These are phyloP conservation scores for Calonectria crousiana DNA, from an alignment of 2,329 filamentous ascomycete genomes.

Conservation along the genomic window DNA sequence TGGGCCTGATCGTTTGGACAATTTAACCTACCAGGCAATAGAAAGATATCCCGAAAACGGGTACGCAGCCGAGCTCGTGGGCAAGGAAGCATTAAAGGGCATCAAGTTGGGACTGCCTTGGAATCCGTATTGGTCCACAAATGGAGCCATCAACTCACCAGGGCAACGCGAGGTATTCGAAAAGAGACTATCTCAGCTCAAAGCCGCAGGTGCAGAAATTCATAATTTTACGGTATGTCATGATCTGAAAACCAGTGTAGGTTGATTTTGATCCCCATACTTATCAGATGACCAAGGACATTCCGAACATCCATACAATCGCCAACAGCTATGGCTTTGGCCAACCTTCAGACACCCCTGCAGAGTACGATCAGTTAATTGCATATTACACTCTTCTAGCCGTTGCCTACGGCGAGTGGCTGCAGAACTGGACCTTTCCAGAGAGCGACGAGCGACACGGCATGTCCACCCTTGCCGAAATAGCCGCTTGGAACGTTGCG, in stretches of 20 bases:
- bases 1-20: slow-evolving; percentile 16
- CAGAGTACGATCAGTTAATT: slow-evolving; percentile 23
- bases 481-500: slow-evolving; percentile 35
- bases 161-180: slow-evolving; percentile 12
- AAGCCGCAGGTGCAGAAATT: slow-evolving; percentile 21
- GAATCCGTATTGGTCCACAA: slow-evolving; percentile 25
- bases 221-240: slow-evolving; percentile 21
- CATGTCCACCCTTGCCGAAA: slow-evolving; percentile 30
- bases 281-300: background rate
- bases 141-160: slow-evolving; percentile 10
- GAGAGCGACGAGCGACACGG: slow-evolving; percentile 25
- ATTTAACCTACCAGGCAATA: slow-evolving; percentile 14
- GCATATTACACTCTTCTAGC: slow-evolving; percentile 33
- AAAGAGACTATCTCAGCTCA: background rate
- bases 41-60: background rate
- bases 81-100: slow-evolving; percentile 5
- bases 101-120: slow-evolving; percentile 23
- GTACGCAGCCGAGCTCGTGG: background rate
- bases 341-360: slow-evolving; percentile 20
- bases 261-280: background rate
- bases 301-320: slow-evolving; percentile 6
- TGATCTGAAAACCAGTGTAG: background rate
- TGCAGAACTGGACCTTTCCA: slow-evolving; percentile 31
- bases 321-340: slow-evolving; percentile 30
- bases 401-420: slow-evolving; percentile 36